Base-by-base conservation (phyloP, 2,329 filamentous ascomycete genomes). In the Keithomyces neogunnii region DNA sequence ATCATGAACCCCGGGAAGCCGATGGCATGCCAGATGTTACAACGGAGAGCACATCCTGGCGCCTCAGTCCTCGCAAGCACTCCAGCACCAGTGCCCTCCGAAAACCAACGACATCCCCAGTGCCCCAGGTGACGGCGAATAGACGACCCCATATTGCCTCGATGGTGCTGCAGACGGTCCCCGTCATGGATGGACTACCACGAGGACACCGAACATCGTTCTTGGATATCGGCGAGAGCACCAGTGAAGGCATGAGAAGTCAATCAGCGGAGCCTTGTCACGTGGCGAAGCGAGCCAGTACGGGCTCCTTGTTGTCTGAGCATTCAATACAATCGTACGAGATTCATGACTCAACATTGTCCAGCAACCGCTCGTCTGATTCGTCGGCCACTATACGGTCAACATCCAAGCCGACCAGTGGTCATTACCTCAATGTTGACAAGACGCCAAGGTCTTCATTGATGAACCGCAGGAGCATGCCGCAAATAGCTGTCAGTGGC, bases 391-490 rank as follows among this genome's bases (percentile, higher is more conserved):
- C 59, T 49, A 59, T 54, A 31, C 56, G 57, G 13, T 32, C 26
- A 30, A 30, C 38, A 26, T 33, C 47, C 5, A 39, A 47, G 28
- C 38, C 47, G 9, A 29, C 4, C 7, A 40, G 6, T n/a, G 40
- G 51, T 3, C 40, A 50, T 40, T 52, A 57, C 31, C 53, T 57
- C 19, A 56, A 58, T 47, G 50, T 54, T 1, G 60, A 63, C 4
- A 49, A 46, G n/a, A 55, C 51, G 10, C 53, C 55, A 31, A 52
- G 45, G 6, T 65, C 57, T 43, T 54, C 55, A 5, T 47, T 66
- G 28, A 38, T 63, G 30, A 69, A 68, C 49, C 68, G 75, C 30
- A 69, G 72, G 51, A 80, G 77, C 62, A 72, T 79, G 71, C 72
- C 76, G 5, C 74, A 78, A 30, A 65, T 79, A 43, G 66, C 64